These are phyloP conservation scores for Pelargonium australe DNA, from an alignment of 441 rosid genomes.

Conservation along the genomic window DNA sequence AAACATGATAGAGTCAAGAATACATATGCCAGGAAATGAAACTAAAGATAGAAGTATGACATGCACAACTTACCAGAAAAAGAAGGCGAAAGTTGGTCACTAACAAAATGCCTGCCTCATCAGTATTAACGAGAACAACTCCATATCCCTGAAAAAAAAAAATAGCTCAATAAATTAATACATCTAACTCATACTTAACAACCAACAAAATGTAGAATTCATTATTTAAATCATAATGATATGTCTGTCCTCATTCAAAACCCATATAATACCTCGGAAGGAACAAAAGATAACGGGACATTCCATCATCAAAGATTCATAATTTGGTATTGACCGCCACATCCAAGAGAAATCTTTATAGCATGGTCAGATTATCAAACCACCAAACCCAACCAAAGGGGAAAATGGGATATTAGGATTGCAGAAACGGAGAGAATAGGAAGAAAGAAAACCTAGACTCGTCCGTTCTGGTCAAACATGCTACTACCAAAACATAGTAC, in stretches of 20 bases:
- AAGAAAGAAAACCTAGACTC: no score
- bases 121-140: constrained; percentile 76
- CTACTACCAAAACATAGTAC: no score
- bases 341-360: no score
- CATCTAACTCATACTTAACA: neutral
- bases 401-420: no score
- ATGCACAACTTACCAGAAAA: constrained; percentile 63
- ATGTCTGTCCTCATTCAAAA: neutral
- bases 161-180: constrained; percentile 12
- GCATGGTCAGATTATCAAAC: no score
- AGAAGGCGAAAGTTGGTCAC: constrained; percentile 87
- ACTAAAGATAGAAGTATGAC: neutral
- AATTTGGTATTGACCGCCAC: no score
- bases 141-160: constrained; percentile 55
- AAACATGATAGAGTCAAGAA: neutral
- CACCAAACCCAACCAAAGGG: no score
- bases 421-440: no score
- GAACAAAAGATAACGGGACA: neutral
- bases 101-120: constrained; percentile 71
- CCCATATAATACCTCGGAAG: neutral
- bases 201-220: neutral
- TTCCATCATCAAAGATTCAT: no score
- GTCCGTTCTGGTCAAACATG: no score
- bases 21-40: neutral
- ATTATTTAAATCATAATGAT: neutral